Evolutionary conservation across 768 basidiomycete genomes (phyloP).

Genomic region (Phaeotremella fagi): DNA sequence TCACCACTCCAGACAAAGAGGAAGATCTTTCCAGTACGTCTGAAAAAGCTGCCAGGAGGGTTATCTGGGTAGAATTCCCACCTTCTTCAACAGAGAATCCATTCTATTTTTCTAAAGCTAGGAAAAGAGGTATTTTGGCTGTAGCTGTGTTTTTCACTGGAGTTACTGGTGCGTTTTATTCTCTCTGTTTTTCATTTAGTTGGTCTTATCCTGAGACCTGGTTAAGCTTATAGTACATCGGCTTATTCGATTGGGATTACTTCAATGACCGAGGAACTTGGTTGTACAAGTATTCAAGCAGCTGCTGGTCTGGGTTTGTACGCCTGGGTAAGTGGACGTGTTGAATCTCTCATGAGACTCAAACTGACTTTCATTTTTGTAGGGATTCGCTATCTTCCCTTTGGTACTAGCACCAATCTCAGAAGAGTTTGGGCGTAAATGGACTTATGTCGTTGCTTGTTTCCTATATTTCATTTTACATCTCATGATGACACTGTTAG

Average conservation of each 20-base stretch:
- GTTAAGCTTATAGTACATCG: constrained; percentile 16
- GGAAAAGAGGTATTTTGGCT: constrained; percentile 32
- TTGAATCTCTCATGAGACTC: too few species aligned
- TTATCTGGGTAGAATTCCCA: constrained; percentile 45
- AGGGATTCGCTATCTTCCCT: constrained; percentile 45
- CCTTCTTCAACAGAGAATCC: constrained; percentile 33
- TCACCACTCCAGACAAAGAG: background rate
- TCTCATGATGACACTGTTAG: constrained; percentile 11
- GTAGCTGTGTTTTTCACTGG: constrained; percentile 38
- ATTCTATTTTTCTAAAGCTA: constrained; percentile 20
- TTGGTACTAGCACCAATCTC: constrained; percentile 42
- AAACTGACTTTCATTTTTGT: background rate
- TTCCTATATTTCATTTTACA: constrained; percentile 28
- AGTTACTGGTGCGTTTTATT: constrained; percentile 8
- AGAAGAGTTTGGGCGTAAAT: constrained; percentile 41
- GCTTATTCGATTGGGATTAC: constrained; percentile 34
- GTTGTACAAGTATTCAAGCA: constrained; percentile 19
- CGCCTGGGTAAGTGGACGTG: constrained; percentile 12
- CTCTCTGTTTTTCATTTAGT: background rate
- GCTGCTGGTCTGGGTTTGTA: constrained; percentile 39
- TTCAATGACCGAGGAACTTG: constrained; percentile 35
- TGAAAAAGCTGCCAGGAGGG: background rate
- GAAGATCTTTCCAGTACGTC: background rate
- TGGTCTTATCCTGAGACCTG: background rate
- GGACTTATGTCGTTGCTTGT: constrained; percentile 40